A percentile compares a stretch with the other conserved stretches of the same genome.
Evolutionary conservation across 108 stramenopile genomes (phyloP).

Genomic region (Skeletonema costatum): DNA sequence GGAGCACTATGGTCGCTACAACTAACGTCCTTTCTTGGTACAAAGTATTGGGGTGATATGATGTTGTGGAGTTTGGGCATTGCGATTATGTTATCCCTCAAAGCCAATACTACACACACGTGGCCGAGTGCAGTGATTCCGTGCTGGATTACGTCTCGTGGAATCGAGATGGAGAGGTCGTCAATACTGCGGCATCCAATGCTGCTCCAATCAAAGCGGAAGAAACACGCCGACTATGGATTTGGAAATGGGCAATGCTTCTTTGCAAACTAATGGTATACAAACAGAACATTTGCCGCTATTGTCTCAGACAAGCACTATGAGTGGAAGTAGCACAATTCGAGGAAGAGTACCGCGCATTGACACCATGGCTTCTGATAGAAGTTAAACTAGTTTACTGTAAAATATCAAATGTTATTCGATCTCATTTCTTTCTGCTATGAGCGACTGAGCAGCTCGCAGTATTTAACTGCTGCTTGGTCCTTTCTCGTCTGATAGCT

Average conservation of each 20-base stretch:
- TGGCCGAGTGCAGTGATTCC: slow-evolving; percentile 33
- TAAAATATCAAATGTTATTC: slow-evolving; percentile 18
- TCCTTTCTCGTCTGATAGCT: too few relatives aligned
- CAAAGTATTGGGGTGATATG: slow-evolving; percentile 54
- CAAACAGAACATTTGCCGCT: slow-evolving; percentile 23
- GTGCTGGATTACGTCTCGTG: slow-evolving; percentile 57
- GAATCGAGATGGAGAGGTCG: slow-evolving; percentile 42
- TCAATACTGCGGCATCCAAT: not conserved
- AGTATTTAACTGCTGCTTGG: too few relatives aligned
- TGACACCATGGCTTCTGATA: not conserved
- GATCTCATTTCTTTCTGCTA: slow-evolving; percentile 6
- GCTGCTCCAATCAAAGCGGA: not conserved
- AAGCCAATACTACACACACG: slow-evolving; percentile 28
- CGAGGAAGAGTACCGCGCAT: slow-evolving; percentile 38
- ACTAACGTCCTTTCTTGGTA: slow-evolving; percentile 54
- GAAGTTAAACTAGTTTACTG: not conserved
- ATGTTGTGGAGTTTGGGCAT: slow-evolving; percentile 13
- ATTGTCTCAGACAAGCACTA: slow-evolving; percentile 15
- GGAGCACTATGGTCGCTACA: slow-evolving; percentile 52
- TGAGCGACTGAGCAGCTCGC: slow-evolving; percentile 1
- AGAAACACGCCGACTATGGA: slow-evolving; percentile 10
- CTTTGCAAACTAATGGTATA: not conserved
- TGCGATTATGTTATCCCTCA: slow-evolving; percentile 40
- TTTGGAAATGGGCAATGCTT: slow-evolving; percentile 27
- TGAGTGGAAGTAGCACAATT: slow-evolving; percentile 31